Percentiles rank a stretch among this genome's conserved stretches.
phyloP scores from a whole-genome alignment of 768 basidiomycete genomes.

The Pleurotus pulmonarius region DNA sequence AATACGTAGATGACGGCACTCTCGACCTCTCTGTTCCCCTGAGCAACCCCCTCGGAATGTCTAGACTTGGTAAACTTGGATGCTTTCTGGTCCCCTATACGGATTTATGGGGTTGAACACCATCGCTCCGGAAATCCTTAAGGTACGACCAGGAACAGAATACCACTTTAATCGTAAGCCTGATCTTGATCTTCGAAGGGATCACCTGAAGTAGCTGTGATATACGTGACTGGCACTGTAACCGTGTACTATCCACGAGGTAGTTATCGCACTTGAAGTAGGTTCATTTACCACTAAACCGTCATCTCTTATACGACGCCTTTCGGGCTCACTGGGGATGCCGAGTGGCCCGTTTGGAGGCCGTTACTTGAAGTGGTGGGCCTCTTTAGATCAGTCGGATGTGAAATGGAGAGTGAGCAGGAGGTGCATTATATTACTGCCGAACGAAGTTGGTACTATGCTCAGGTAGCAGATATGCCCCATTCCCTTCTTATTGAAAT shows the following conservation, averaged over 20 bases:
- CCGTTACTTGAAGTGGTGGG: conserved; percentile 69
- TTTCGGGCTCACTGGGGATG: conserved; percentile 78
- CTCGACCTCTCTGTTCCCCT: conserved; percentile 72
- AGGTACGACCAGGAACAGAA: too few relatives aligned
- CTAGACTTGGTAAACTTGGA: conserved; percentile 18
- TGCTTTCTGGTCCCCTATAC: conserved; percentile 77
- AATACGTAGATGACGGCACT: conserved; percentile 62
- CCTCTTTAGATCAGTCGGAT: conserved; percentile 67
- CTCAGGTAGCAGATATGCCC: neutral
- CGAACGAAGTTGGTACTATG: too few relatives aligned
- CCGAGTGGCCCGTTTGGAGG: conserved; percentile 82
- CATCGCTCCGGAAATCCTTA: conserved; percentile 47
- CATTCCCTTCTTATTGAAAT: neutral
- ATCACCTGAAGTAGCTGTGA: too few relatives aligned
- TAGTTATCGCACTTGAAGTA: conserved; percentile 51
- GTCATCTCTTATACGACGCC: conserved; percentile 4
- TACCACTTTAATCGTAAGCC: too few relatives aligned
- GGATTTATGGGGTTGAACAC: conserved; percentile 67
- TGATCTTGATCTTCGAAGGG: too few relatives aligned
- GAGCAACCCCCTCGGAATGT: conserved; percentile 50
- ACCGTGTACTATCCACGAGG: conserved; percentile 52
- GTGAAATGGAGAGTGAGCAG: conserved; percentile 80
- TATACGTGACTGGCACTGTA: neutral
- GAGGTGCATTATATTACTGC: conserved; percentile 43
- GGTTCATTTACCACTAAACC: neutral